Evolutionary conservation across 75 land plant genomes (phyloP), one percentile per base, ranked within the genome.

Genomic region (Azolla pinnata): DNA sequence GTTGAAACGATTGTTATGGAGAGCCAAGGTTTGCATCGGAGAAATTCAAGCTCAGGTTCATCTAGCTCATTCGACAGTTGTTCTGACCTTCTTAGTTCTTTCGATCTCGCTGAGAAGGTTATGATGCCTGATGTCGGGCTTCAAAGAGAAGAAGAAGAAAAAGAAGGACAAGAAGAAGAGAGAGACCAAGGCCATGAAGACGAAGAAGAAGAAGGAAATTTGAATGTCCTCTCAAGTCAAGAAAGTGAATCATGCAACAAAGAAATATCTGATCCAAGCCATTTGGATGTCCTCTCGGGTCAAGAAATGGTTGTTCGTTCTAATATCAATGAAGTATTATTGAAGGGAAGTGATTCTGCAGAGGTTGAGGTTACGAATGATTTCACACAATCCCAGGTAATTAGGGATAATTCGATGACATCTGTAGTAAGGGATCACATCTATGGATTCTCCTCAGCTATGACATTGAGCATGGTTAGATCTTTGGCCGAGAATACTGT

Each of bases 41-140:
- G 54, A 52, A 25, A 26, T 19, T 52, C 28, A 2, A 52, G 54
- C 27, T 18, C 54, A 24, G 14, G 29, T 29, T 52, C 54, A 4
- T 52, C 29, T 1, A 52, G 29, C 54, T 52, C 54, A 52, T 52
- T 52, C 14, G 54, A 52, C 14, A 52, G 54, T 14, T 52, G 54
- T 25, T 52, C 54, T 19, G 54, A 52, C 29, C 54, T 52, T 27
- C 28, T 52, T 18, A 29, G 54, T 25, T 52, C 54, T 24, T 27
- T 52, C 10, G 40, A 35, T 5, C 12, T 35, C 40, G 10, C 40
- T 5, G 12, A 5, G 12, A 35, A 35, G 12, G 12, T 5, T 12
- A 5, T 12, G 5, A 35, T 35, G 40, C 40, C 12, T 35, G 10
- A 35, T 35, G 40, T n/a, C n/a, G n/a, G n/a, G n/a, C n/a, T n/a